Conservation (phyloP, 345 rosid genomes). For the Heritiera littoralis region DNA sequence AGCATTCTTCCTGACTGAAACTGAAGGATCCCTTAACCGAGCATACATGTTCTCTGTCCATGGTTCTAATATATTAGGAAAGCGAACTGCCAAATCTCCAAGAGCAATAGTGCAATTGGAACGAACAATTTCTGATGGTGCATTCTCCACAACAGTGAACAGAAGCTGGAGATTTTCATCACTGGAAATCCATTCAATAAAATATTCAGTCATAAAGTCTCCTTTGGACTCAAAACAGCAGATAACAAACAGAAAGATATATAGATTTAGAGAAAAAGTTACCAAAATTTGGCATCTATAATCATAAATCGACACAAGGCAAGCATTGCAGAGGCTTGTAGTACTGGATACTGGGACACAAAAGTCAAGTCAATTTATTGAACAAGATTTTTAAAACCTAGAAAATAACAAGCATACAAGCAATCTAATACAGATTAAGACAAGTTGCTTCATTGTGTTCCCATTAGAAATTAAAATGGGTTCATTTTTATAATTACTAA, state of each 20-base stretch:
- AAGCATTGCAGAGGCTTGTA: slow-evolving; percentile 97
- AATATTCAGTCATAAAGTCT: slow-evolving; percentile 27
- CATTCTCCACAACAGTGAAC: slow-evolving; percentile 91
- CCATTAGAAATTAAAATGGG: not conserved
- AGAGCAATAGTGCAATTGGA: slow-evolving; percentile 95
- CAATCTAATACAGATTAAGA: not conserved
- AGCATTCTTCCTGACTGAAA: slow-evolving; percentile 92
- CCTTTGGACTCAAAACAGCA: not conserved
- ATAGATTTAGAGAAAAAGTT: slow-evolving; percentile 25
- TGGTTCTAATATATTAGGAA: slow-evolving; percentile 92
- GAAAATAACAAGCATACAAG: not conserved
- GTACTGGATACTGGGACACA: slow-evolving; percentile 62
- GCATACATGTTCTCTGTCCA: slow-evolving; percentile 98
- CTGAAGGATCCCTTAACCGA: slow-evolving; percentile 70
- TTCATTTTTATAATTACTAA: not conserved
- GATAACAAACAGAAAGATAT: not conserved
- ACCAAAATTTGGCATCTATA: slow-evolving; percentile 91
- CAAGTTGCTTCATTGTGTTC: not conserved
- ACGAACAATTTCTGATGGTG: slow-evolving; percentile 89
- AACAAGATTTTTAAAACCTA: not conserved
- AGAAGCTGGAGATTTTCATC: slow-evolving; percentile 95
- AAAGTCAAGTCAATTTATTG: slow-evolving; percentile 6
- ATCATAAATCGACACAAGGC: slow-evolving; percentile 93
- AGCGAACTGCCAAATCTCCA: slow-evolving; percentile 96
- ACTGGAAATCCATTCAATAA: slow-evolving; percentile 47